Evolutionary conservation across 106 monocot species (phyloP).

Genomic region (Apostasia shenzhenica): DNA sequence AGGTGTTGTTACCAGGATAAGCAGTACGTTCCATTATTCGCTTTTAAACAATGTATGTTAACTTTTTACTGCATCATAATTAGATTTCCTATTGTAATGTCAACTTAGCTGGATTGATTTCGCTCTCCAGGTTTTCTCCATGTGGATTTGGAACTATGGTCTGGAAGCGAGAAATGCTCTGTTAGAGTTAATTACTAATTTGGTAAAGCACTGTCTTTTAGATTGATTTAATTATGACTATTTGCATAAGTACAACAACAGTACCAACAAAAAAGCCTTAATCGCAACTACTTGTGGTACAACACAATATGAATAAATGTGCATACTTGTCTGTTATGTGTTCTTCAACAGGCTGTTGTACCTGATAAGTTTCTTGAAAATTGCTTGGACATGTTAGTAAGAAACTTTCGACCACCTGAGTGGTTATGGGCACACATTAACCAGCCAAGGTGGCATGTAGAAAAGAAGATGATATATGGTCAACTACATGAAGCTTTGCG

Average conservation of each 20-base stretch:
- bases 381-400: constrained; percentile 65
- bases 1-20: constrained; percentile 45
- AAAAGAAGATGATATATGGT: constrained; percentile 38
- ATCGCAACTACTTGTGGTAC: not conserved
- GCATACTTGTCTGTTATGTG: not conserved
- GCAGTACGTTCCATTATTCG: constrained; percentile 22
- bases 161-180: constrained; percentile 39
- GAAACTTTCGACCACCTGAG: constrained; percentile 39
- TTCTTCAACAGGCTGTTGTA: constrained; percentile 43
- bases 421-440: constrained; percentile 4
- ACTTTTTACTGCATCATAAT: not conserved
- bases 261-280: too few species aligned
- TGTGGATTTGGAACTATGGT: constrained; percentile 48
- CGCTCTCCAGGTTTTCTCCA: constrained; percentile 37
- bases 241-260: not conserved
- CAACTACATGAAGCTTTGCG: constrained; percentile 32
- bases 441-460: constrained; percentile 17
- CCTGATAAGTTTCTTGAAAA: constrained; percentile 51
- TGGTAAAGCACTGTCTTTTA: constrained; percentile 30
- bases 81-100: not conserved
- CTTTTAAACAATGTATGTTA: constrained; percentile 48
- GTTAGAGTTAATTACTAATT: constrained; percentile 40
- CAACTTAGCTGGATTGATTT: not conserved
- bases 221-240: not conserved
- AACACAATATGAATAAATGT: not conserved